Evolutionary conservation across 1,284 basidiomycete species (phyloP), one percentile per base, ranked within the genome.

Genomic region (Boletus smithii): DNA sequence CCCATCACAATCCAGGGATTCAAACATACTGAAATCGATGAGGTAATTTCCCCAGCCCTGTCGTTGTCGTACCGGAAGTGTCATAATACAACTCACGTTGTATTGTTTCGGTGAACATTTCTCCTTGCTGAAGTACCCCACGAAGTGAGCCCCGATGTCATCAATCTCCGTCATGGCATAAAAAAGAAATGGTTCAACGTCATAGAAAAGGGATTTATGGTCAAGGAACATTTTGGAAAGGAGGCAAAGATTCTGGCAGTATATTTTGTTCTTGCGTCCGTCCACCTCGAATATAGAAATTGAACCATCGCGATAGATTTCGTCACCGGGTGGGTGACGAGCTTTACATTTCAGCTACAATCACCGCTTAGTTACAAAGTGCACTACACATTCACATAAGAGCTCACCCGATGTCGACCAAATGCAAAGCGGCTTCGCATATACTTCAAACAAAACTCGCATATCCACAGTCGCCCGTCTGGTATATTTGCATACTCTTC

Each of bases 61-160:
- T 50, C 97, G 75, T 67, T 99, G 97, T 55, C 94, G 76, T 32
- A 98, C 89, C 1, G 97, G 97, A 33, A 99, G 72, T 9, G 97
- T 99, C 95, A 99, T 97, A 67, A 99, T 99, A 73, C 97, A 99
- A 69, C 92, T 97, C 55, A 99, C 85, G 70, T 99, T 99, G 69
- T 91, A 93, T 64, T 95, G 90, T 69, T 94, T 92, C 44, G 90
- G 86, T 65, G 91, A 95, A 40, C 91, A 79, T 73, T 99, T 99
- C 77, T 99, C 97, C 69, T 99, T 99, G 69, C 90, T 94, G 67
- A 98, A 99, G 69, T 99, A 99, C 10, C 97, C 97, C 39, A 99
- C 90, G 63, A 99, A 99, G 40, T 91, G 88, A 22, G 92, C 89
- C 6, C 95, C 97, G 34, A 79, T 70, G 40, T 93, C 90, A 70